A percentile compares a stretch with the other conserved stretches of the same genome.
phyloP scores from a whole-genome alignment of 2,329 filamentous ascomycete genomes.

The Parafenestella ontariensis region DNA sequence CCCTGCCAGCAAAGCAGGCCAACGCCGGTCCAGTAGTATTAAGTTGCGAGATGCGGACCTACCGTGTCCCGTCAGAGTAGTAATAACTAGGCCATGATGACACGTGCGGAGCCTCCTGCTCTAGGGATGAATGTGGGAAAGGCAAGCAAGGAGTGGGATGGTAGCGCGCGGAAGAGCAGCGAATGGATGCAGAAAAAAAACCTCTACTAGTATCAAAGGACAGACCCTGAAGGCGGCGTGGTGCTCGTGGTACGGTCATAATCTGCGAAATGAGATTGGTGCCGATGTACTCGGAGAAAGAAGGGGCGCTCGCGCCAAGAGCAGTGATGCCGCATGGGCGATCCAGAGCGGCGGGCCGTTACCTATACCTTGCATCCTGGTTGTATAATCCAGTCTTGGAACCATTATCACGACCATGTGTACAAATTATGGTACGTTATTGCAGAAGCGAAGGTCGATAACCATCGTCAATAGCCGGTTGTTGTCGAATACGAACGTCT shows the following conservation, averaged over 20 bases:
- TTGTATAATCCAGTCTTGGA: conserved; percentile 10
- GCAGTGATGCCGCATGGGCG: conserved; percentile 27
- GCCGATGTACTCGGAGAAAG: conserved; percentile 26
- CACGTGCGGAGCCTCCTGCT: conserved; percentile 38
- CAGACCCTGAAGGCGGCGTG: conserved; percentile 27
- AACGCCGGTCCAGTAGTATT: conserved; percentile 28
- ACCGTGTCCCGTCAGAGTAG: conserved; percentile 36
- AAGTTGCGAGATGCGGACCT: conserved; percentile 37
- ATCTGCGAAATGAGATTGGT: conserved; percentile 38
- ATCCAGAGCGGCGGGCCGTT: conserved; percentile 34
- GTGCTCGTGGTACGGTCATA: conserved; percentile 46
- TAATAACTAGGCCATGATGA: conserved; percentile 35
- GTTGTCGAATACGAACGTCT: background rate
- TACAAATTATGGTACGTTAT: background rate
- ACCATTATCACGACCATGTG: conserved; percentile 4
- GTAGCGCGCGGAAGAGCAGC: conserved; percentile 23
- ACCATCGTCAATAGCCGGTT: background rate
- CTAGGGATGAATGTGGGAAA: conserved; percentile 29
- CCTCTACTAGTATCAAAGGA: conserved; percentile 17
- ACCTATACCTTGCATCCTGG: conserved; percentile 20
- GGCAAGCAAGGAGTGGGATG: conserved; percentile 26
- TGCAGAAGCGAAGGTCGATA: background rate
- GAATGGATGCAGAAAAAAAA: conserved; percentile 22
- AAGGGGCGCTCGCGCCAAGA: conserved; percentile 28
- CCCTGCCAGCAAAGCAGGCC: conserved; percentile 23